Evolutionary conservation across 257 asterid species (phyloP), one percentile per base, ranked within the genome.

Genomic region (Salvia miltiorrhiza): DNA sequence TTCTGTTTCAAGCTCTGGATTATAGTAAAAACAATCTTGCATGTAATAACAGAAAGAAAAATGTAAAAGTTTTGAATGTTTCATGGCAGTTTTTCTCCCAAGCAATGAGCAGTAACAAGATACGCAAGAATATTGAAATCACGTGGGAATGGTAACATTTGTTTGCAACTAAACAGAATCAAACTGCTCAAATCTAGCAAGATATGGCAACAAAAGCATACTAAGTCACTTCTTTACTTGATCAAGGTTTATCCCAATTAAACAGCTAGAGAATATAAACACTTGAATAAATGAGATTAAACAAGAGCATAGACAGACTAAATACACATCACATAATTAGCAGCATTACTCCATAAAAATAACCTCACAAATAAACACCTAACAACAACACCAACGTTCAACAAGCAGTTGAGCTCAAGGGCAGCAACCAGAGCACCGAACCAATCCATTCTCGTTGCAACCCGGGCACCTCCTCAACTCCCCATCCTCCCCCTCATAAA

Each of bases 381-480:
- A 43, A 44, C 16, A 35, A 24, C 13, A 59, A n/a, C 14, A 37
- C n/a, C n/a, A n/a, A n/a, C n/a, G n/a, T 52, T 26, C 57, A 20
- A 70, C 66, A 9, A 69, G 59, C 55, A 65, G 68, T 55, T 2
- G 30, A 73, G 67, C 35, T 86, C 85, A 88, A 65, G 79, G 85
- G 81, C 83, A 86, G 79, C 98, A 93, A 20, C 80, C 67, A 0
- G 87, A 81, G 85, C 98, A 93, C 56, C 97, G 79, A 72, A 86
- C 55, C 69, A 92, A 69, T 76, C 97, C 98, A 77, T 92, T 92
- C 85, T 92, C 97, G 13, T 93, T 90, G 85, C 98, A 93, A 41
- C 68, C 50, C 0, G 80, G 80, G 54, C 98, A 93, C 75, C 82
- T 86, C 74, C 67, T 81, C 73, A 81, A 68, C 67, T 53, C 78